A percentile compares a stretch with the other conserved stretches of the same genome.
Evolutionary conservation across 2,329 filamentous ascomycete species (phyloP).

Genomic region (Chaetomium sp.): DNA sequence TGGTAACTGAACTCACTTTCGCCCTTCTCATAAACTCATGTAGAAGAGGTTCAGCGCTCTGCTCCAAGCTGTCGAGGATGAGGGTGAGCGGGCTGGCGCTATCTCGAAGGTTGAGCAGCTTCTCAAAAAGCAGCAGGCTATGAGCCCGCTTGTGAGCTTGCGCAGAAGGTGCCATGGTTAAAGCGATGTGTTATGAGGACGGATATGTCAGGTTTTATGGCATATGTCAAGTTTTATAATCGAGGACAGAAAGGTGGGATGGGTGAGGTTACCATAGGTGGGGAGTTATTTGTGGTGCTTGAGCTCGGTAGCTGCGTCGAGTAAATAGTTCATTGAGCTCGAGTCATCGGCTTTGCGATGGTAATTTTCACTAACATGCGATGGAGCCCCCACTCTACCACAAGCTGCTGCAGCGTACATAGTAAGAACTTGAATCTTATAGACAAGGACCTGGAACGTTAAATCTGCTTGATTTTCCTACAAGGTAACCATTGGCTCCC

Average conservation of each 20-base stretch:
- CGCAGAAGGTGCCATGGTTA: slow-evolving; percentile 49
- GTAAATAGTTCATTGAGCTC: background rate
- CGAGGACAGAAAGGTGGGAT: background rate
- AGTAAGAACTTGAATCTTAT: background rate
- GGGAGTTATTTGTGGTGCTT: background rate
- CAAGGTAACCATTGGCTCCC: background rate
- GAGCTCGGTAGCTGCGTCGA: background rate
- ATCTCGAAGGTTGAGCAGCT: slow-evolving; percentile 76
- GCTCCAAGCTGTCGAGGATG: slow-evolving; percentile 81
- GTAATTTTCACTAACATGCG: slow-evolving; percentile 4
- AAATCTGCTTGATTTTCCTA: background rate
- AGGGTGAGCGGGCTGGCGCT: slow-evolving; percentile 84
- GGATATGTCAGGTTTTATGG: background rate
- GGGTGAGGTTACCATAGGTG: background rate
- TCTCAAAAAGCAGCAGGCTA: slow-evolving; percentile 80
- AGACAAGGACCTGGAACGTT: background rate
- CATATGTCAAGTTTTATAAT: background rate
- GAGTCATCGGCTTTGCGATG: background rate
- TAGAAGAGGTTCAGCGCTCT: slow-evolving; percentile 70
- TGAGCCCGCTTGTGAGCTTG: slow-evolving; percentile 76
- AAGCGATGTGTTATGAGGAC: no score
- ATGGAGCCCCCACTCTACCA: background rate
- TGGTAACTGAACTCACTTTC: slow-evolving; percentile 54
- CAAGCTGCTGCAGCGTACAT: background rate
- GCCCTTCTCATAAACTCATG: slow-evolving; percentile 75